These are phyloP conservation scores for Sporothrix sp. DNA, from an alignment of 2,329 filamentous ascomycete species.

Conservation along the genomic window DNA sequence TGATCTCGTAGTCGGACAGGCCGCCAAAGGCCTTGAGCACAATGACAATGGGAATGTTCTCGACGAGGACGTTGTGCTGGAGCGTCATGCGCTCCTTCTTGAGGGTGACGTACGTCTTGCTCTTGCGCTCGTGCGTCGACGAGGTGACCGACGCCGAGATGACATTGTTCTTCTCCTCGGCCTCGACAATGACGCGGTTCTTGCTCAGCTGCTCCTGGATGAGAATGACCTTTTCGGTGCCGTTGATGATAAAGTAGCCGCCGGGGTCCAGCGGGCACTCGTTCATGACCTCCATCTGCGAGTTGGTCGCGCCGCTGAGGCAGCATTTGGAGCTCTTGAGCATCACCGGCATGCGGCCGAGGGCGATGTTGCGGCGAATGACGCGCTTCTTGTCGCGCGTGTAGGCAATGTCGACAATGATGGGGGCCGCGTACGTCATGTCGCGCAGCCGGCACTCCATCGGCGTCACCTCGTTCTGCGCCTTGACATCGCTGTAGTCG, in stretches of 20 bases:
- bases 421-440: slow-evolving; percentile 95
- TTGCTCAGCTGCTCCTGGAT: slow-evolving; percentile 99
- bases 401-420: slow-evolving; percentile 86
- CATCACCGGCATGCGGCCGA: slow-evolving; percentile 94
- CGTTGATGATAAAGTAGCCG: slow-evolving; percentile 95
- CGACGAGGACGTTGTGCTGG: slow-evolving; percentile 84
- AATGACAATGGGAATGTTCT: slow-evolving; percentile 92
- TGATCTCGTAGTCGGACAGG: slow-evolving; percentile 88
- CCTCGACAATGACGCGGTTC: slow-evolving; percentile 96
- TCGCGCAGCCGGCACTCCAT: slow-evolving; percentile 95
- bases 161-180: slow-evolving; percentile 81
- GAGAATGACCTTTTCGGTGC: slow-evolving; percentile 96
- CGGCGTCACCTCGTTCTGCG: slow-evolving; percentile 69
- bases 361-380: slow-evolving; percentile 64
- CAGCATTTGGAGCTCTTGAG: slow-evolving; percentile 90
- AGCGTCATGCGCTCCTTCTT: slow-evolving; percentile 90
- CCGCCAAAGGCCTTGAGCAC: slow-evolving; percentile 89
- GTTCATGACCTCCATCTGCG: slow-evolving; percentile 83
- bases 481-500: slow-evolving; percentile 62
- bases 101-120: slow-evolving; percentile 88
- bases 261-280: slow-evolving; percentile 94
- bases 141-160: slow-evolving; percentile 95
- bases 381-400: slow-evolving; percentile 70
- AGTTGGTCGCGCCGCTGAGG: slow-evolving; percentile 70
- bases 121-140: slow-evolving; percentile 95